A percentile compares a stretch with the other conserved stretches of the same genome.
These are phyloP conservation scores for Gracilaria gracilis DNA, from an alignment of 23 red algal species.

Conservation along the genomic window DNA sequence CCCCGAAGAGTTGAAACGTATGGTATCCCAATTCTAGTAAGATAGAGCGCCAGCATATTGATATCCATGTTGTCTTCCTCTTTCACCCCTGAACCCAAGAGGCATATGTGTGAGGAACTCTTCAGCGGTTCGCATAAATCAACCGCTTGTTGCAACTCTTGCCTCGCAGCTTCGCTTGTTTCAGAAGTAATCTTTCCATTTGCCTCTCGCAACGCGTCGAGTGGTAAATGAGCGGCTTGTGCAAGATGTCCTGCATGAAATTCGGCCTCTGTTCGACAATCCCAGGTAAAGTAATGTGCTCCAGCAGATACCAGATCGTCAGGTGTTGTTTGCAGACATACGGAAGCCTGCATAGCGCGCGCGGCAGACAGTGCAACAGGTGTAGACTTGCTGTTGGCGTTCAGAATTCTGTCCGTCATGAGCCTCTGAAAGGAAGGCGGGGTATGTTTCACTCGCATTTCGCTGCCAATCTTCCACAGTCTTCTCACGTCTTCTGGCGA, in stretches of 20 bases:
- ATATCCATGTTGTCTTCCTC: constrained; percentile 86
- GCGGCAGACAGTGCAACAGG: constrained; percentile 64
- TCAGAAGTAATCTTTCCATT: constrained; percentile 48
- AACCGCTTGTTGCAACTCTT: constrained; percentile 62
- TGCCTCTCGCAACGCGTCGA: constrained; percentile 83
- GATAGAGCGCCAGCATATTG: constrained; percentile 78
- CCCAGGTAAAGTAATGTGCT: constrained; percentile 88
- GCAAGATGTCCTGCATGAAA: constrained; percentile 85
- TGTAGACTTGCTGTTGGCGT: constrained; percentile 20
- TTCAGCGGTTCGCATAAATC: constrained; percentile 77
- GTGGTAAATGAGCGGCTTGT: constrained; percentile 74
- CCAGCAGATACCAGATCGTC: constrained; percentile 64
- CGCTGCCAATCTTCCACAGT: constrained; percentile 79
- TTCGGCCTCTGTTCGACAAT: constrained; percentile 88
- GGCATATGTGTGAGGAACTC: constrained; percentile 79
- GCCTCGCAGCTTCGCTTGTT: constrained; percentile 54
- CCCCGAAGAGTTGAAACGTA: constrained; percentile 90
- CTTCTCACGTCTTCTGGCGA: constrained; percentile 69
- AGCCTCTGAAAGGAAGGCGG: constrained; percentile 79
- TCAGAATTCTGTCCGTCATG: constrained; percentile 68
- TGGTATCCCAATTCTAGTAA: constrained; percentile 77
- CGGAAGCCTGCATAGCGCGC: constrained; percentile 71
- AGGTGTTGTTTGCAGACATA: constrained; percentile 77
- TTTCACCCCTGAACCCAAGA: constrained; percentile 87
- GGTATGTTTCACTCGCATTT: constrained; percentile 68